Evolutionary conservation across 345 rosid genomes (phyloP), one percentile per base, ranked within the genome.

Genomic region (Gossypium anomalum): DNA sequence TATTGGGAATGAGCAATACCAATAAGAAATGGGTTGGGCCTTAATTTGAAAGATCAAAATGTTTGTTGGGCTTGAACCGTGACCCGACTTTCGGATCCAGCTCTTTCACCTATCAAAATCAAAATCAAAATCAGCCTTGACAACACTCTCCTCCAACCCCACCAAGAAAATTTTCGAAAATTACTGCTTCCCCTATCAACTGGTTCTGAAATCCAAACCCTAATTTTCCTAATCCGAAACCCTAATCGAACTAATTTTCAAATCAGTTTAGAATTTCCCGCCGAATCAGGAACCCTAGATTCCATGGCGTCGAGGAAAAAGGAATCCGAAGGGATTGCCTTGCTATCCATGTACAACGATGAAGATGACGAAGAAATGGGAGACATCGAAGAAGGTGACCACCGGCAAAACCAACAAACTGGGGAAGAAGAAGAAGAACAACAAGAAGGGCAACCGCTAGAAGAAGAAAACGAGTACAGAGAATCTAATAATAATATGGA

Each of bases 281-380:
- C 57, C 43, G 51, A 9, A 3, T 22, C 2, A 13, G 11, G 25
- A 55, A 23, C 62, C 73, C 17, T 52, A 68, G 41, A 56, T 57
- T 80, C 66, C 11, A 94, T 94, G 98, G 87, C 90, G 61, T 80
- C 94, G 60, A 87, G 80, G 80, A 84, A 83, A 84, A 92, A 87
- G 61, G 91, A 82, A 7, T 78, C 88, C 16, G 98, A 94, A 80
- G 98, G 98, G 59, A 94, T 94, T 63, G 89, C 89, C 59, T 83
- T 90, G 15, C 87, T 94, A 0, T 94, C 98, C 43, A 78, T 92
- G 80, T 94, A 94, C 85, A 83, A 83, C 82, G 98, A 88, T 23
- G 94, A 89, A 66, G 97, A 93, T 57, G 98, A 93, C 77, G 98
- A 93, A 73, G 98, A 92, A 9, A 90, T 90, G 93, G 97, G 89